These are phyloP conservation scores for Limnanthes douglasii DNA, from an alignment of 345 rosid genomes.

Conservation along the genomic window DNA sequence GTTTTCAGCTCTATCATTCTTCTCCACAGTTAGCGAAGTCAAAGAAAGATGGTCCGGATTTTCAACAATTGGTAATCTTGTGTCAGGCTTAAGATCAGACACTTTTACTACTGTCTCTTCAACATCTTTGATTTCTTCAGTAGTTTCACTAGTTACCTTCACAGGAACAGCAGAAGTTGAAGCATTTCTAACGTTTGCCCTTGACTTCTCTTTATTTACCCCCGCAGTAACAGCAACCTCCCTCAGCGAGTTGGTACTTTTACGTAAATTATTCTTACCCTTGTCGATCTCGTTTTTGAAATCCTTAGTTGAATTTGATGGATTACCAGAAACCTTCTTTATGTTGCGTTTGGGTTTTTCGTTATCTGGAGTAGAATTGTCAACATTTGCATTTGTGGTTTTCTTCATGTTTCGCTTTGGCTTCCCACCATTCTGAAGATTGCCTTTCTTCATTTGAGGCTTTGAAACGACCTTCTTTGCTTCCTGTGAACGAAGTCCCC, in stretches of 20 bases:
- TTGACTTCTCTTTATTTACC: conserved; percentile 28
- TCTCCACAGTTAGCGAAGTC: conserved; percentile 14
- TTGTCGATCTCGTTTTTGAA: conserved; percentile 32
- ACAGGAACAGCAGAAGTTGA: conserved; percentile 18
- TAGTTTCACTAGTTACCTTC: conserved; percentile 15
- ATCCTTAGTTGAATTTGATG: conserved; percentile 23
- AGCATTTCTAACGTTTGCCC: conserved; percentile 21
- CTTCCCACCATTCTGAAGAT: conserved; percentile 19
- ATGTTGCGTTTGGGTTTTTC: conserved; percentile 32
- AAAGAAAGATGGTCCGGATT: conserved; percentile 7
- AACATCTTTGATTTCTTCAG: conserved; percentile 20
- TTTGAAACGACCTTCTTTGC: conserved; percentile 18
- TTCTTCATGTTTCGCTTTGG: conserved; percentile 32
- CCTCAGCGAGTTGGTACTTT: conserved; percentile 21
- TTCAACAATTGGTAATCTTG: conserved; percentile 9
- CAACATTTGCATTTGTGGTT: conserved; percentile 20
- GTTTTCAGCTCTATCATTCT: conserved; percentile 19
- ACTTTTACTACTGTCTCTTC: conserved; percentile 12
- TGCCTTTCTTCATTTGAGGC: conserved; percentile 19
- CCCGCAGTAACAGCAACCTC: conserved; percentile 26
- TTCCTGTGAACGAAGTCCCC: conserved; percentile 28
- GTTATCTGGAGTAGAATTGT: conserved; percentile 17
- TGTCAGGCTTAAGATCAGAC: conserved; percentile 13
- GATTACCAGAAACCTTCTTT: conserved; percentile 25
- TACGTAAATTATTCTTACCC: conserved; percentile 33